phyloP scores from a whole-genome alignment of 2,329 filamentous ascomycete genomes.

The Scytalidium lignicola region DNA sequence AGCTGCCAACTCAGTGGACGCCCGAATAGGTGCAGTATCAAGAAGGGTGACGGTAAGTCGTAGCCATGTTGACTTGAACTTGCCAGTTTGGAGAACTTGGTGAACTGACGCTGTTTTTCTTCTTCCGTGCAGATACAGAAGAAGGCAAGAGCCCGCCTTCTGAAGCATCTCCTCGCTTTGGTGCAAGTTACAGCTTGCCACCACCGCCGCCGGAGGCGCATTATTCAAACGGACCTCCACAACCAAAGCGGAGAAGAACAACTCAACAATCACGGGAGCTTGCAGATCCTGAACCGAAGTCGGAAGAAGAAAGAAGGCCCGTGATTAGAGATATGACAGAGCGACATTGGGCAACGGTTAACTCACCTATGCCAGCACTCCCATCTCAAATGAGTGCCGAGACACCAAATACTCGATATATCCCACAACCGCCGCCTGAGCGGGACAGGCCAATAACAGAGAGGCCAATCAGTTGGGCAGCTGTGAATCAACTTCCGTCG shows the following conservation, averaged over 20 bases:
- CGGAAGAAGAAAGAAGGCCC: not conserved
- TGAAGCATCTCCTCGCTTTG: not conserved
- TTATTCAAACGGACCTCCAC: not conserved
- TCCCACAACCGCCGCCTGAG: not conserved
- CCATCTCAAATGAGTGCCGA: not conserved
- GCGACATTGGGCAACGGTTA: slow-evolving; percentile 9
- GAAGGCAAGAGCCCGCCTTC: not conserved
- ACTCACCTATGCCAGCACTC: not conserved
- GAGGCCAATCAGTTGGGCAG: slow-evolving; percentile 17
- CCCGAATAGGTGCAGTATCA: slow-evolving; percentile 27
- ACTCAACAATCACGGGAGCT: not conserved
- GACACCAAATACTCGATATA: not conserved
- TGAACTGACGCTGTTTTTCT: not conserved
- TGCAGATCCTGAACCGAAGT: not conserved
- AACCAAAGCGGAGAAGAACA: not conserved
- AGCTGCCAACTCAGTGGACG: slow-evolving; percentile 27
- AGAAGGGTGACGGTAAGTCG: slow-evolving; percentile 24
- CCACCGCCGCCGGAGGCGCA: not conserved
- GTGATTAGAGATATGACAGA: not conserved
- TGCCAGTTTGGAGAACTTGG: not conserved
- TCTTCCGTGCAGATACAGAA: not conserved
- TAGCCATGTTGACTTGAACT: no score
- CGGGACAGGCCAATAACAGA: not conserved
- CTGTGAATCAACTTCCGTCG: slow-evolving; percentile 15
- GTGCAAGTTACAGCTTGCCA: not conserved